Base-by-base conservation (phyloP, 352 stramenopile species). In the Phytophthora fragariae region DNA sequence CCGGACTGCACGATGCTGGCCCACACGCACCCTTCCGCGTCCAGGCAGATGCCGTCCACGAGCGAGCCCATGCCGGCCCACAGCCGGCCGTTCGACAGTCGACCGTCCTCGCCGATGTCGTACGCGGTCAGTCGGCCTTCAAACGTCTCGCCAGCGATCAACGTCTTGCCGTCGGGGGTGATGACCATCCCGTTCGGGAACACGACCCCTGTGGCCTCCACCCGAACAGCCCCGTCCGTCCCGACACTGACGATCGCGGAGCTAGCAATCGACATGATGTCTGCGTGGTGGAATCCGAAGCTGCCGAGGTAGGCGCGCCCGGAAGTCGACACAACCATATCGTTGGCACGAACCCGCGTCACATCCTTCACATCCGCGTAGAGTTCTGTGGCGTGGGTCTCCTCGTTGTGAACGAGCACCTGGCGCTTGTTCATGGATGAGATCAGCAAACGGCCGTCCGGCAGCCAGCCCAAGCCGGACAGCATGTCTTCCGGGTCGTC, bases 171-270 rank as follows among this genome's bases (percentile, higher is more conserved):
- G 52, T 93, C 86, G 0, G 86, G 83, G 0, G 86, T 92, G 67
- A 92, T 89, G 12, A 93, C 85, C 24, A 73, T 72, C 11, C 86
- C 86, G 57, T 93, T 93, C n/a, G 86, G 86, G 50, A 92, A 93
- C 57, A 93, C 75, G 57, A 93, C 69, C 5, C 78, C 75, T 8
- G 75, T 89, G 0, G 86, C 73, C 24, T 90, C 83, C 24, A 93
- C 85, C 0, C 80, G 78, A 21, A 90, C 70, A 14, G 55, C 57
- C 15, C 62, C 63, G 44, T 91, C 83, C n/a, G 62, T 74, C 9
- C 77, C 82, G 24, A 93, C 31, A 11, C 83, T 86, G 62, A 93
- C 80, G 56, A 93, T 74, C 21, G 85, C 85, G 12, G 86, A 91
- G 27, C 72, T 86, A 14, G 62, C 70, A 29, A 72, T 78, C n/a